Base-by-base conservation (phyloP, 2,329 filamentous ascomycete genomes). In the Cyphellophora europaea region DNA sequence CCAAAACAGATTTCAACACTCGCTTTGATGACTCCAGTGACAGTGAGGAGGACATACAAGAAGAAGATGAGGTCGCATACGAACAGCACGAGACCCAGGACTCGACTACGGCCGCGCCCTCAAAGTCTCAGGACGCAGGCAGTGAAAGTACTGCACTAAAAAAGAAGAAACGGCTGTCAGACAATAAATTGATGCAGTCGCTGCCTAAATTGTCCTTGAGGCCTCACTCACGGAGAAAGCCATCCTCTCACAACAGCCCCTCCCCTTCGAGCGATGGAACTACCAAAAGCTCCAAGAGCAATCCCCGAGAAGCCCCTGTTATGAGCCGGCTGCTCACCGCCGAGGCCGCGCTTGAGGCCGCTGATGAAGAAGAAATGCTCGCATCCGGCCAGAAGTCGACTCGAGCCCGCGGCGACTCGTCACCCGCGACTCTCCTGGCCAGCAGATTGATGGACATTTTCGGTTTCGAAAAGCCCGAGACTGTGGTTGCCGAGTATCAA, bases 401-500 rank as follows among this genome's bases (percentile, higher is more conserved):
- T 5, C 39, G 43, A 19, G 42, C 39, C 12, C 29, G 58, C 58
- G 36, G 50, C 53, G 42, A 69, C 59, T 30, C 63, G 16, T 47
- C 53, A 6, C 52, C 57, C 6, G 52, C 73, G 5, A 74, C 72
- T 4, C 72, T 72, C 11, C 69, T 94, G 33, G 79, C 82, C 1
- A 73, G 69, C 38, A 74, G 79, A 38, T 59, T 94, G 23, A 86
- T 79, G 67, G 78, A 91, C 42, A 93, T 93, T 43, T 94, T 93
- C 52, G 73, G 80, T 32, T 91, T 95, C 47, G 77, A 86, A 17
- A 67, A 74, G 23, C 72, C 82, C 0, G 91, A 98, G 55, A 80
- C 87, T 41, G 84, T 96, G 14, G 77, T 94, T 42, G 78, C 56
- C 76, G 89, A 96, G 64, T 95, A 93, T 55, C 83, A 87, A 6